A percentile compares a stretch with the other conserved stretches of the same genome.
Conservation (phyloP, 2,329 filamentous ascomycete species). For the Fusarium palustre region DNA sequence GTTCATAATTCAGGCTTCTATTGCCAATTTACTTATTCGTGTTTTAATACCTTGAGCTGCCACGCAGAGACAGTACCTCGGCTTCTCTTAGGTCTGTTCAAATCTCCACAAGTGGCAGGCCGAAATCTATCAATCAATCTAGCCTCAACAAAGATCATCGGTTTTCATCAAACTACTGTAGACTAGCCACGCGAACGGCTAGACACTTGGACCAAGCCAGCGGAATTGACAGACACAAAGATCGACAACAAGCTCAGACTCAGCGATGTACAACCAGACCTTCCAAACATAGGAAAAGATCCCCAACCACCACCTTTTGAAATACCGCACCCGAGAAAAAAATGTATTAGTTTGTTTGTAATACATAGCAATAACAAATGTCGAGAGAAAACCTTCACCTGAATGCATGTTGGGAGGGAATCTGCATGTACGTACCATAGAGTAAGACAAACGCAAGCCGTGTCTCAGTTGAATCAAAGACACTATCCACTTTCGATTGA, state of each 20-base stretch:
- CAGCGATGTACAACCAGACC: constrained; percentile 17
- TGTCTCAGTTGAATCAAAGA: constrained; percentile 44
- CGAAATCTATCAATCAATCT: constrained; percentile 3
- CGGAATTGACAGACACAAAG: constrained; percentile 32
- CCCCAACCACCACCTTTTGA: constrained; percentile 36
- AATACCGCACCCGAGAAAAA: constrained; percentile 29
- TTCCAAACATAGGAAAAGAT: constrained; percentile 15
- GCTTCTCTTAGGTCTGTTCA: background rate
- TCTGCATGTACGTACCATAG: background rate
- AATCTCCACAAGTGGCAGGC: background rate
- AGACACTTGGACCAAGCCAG: constrained; percentile 26
- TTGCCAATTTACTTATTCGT: background rate
- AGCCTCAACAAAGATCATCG: constrained; percentile 27
- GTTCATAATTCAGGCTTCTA: background rate
- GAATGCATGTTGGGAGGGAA: background rate
- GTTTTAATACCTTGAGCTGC: background rate
- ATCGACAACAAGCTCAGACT: constrained; percentile 21
- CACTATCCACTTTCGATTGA: constrained; percentile 25
- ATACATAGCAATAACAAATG: background rate
- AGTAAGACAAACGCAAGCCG: background rate
- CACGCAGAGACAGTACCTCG: background rate
- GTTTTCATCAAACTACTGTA: background rate
- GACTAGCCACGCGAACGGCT: constrained; percentile 25
- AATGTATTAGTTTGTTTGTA: background rate
- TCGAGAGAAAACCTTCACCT: constrained; percentile 2